Conservation (phyloP, 176 grass and related monocot species). For the Hyparrhenia diplandra region DNA sequence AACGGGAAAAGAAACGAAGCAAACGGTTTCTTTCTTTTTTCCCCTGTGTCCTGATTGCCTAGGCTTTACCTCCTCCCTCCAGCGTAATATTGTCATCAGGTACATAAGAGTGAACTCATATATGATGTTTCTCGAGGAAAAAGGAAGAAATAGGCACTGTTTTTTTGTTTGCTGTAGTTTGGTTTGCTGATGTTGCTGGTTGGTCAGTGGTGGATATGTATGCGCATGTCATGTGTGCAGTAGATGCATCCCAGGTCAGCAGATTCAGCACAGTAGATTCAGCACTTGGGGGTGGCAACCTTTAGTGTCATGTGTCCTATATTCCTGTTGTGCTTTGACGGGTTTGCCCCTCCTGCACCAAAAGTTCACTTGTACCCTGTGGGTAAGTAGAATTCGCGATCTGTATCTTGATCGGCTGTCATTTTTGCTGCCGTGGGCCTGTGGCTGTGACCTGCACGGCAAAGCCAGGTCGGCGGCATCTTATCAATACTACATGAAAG, state of each 20-base stretch:
- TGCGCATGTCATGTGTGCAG: neutral
- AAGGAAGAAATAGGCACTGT: neutral
- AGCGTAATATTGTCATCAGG: neutral
- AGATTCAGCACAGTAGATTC: conserved; percentile 1
- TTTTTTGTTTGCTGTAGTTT: neutral
- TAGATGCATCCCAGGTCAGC: neutral
- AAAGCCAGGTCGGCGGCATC: too few species aligned
- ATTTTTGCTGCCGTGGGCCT: too few species aligned
- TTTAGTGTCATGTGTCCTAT: neutral
- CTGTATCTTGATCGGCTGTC: too few species aligned
- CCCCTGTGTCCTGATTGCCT: neutral
- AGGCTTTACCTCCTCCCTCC: neutral
- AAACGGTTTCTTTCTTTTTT: conserved; percentile 9
- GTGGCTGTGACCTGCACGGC: too few species aligned
- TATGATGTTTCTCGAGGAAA: neutral
- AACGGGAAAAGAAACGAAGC: neutral
- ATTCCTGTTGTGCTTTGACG: neutral
- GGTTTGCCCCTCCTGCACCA: neutral
- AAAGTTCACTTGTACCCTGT: neutral
- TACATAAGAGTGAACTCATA: neutral
- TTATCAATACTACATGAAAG: too few species aligned
- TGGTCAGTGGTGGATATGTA: neutral
- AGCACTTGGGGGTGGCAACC: neutral
- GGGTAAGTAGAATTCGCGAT: neutral
- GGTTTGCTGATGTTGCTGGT: neutral